Conservation (phyloP, 1,139 yeast species). For the Suhomyces panamericanus region DNA sequence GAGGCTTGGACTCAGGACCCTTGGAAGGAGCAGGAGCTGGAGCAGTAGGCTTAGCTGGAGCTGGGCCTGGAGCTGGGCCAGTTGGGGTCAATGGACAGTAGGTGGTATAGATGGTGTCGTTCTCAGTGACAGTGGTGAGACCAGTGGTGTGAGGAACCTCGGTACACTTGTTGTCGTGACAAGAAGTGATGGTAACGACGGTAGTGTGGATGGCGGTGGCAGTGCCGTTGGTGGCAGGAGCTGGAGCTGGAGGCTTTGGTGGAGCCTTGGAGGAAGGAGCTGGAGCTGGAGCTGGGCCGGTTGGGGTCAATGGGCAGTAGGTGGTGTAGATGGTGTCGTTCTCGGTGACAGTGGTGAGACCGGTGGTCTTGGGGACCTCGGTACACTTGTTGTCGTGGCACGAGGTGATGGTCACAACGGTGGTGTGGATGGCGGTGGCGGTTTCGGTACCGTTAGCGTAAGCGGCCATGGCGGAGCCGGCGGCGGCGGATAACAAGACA, state of each 20-base stretch:
- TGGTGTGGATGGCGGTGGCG: conserved; percentile 18
- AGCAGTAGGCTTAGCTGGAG: neutral
- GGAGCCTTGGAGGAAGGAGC: conserved; percentile 1
- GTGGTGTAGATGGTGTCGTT: conserved; percentile 21
- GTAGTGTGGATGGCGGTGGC: conserved; percentile 19
- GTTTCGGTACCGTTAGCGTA: conserved; percentile 2
- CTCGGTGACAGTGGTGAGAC: conserved; percentile 25
- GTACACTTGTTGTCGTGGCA: conserved; percentile 25
- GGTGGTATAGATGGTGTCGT: conserved; percentile 17
- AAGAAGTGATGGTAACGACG: conserved; percentile 45
- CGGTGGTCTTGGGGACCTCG: conserved; percentile 29
- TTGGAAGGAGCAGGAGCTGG: conserved; percentile 11
- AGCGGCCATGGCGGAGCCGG: conserved; percentile 20
- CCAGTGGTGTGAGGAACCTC: conserved; percentile 41
- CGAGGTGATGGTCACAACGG: conserved; percentile 29
- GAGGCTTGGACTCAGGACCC: neutral
- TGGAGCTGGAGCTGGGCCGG: conserved; percentile 15
- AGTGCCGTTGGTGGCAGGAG: too few species aligned
- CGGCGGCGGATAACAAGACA: conserved; percentile 24
- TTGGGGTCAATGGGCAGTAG: conserved; percentile 20
- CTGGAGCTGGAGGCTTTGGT: too few species aligned
- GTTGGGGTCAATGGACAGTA: conserved; percentile 15
- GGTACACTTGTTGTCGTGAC: conserved; percentile 38
- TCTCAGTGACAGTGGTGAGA: conserved; percentile 37
- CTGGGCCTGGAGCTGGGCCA: neutral